Conservation (phyloP, 164 flowering plant species). For the Vitis rotundifolia region DNA sequence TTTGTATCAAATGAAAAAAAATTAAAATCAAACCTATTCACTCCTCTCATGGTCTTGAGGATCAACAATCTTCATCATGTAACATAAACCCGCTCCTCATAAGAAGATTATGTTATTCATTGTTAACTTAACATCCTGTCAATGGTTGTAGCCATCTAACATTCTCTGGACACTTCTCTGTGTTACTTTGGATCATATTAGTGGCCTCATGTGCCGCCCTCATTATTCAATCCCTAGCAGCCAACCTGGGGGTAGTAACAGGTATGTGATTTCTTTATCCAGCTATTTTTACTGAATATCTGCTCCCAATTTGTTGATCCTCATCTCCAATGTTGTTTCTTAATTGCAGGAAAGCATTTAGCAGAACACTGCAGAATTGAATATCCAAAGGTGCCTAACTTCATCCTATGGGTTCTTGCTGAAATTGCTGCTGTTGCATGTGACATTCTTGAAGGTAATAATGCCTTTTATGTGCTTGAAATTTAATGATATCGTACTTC, state of each 20-base stretch:
- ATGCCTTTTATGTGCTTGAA: not conserved
- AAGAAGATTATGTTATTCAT: too few species aligned
- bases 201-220: conserved; percentile 92
- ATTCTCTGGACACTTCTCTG: conserved; percentile 9
- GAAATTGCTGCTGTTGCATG: conserved; percentile 91
- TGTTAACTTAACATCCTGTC: too few species aligned
- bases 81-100: too few species aligned
- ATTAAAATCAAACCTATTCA: too few species aligned
- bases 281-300: not conserved
- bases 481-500: not conserved
- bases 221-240: conserved; percentile 84
- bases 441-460: conserved; percentile 90
- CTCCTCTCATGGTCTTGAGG: too few species aligned
- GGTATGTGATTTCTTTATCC: conserved; percentile 33
- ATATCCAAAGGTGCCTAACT: conserved; percentile 70
- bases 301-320: not conserved
- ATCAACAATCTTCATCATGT: too few species aligned
- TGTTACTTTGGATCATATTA: conserved; percentile 83
- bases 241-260: conserved; percentile 95
- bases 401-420: conserved; percentile 87
- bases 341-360: conserved; percentile 77
- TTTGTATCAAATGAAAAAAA: too few species aligned
- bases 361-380: conserved; percentile 90
- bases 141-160: not conserved
- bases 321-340: not conserved